Conservation (phyloP, 768 basidiomycete genomes). For the Panus rudis region DNA sequence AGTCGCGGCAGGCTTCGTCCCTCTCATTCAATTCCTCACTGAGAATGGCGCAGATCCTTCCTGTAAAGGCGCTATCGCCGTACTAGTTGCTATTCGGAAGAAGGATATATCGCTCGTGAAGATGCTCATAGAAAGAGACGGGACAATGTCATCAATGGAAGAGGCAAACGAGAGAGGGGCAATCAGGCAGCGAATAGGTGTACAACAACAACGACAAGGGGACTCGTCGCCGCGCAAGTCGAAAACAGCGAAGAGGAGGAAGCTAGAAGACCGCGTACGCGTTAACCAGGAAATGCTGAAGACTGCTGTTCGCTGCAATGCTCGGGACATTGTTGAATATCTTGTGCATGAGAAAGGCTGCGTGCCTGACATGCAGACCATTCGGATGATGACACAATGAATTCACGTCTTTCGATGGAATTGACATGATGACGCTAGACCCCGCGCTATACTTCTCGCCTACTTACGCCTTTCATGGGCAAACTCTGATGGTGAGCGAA, state of each 20-base stretch:
- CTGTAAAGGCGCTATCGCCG: slow-evolving; percentile 53
- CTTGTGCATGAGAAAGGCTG: slow-evolving; percentile 64
- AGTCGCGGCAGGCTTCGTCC: slow-evolving; percentile 54
- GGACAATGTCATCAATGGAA: neutral
- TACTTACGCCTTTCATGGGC: too few species aligned
- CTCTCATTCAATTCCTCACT: slow-evolving; percentile 68
- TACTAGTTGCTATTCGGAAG: slow-evolving; percentile 69
- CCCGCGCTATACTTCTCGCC: too few species aligned
- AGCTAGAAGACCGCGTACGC: slow-evolving; percentile 51
- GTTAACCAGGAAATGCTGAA: slow-evolving; percentile 55
- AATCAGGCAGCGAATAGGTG: neutral
- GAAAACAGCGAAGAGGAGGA: slow-evolving; percentile 40
- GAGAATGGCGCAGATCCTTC: slow-evolving; percentile 64
- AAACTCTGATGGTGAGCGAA: too few species aligned
- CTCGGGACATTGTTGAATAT: slow-evolving; percentile 67
- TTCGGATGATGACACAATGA: slow-evolving; percentile 30
- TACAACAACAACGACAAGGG: neutral
- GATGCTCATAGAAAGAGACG: slow-evolving; percentile 63
- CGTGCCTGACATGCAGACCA: slow-evolving; percentile 65
- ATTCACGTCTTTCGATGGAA: too few species aligned
- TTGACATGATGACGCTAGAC: too few species aligned
- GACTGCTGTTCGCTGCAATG: slow-evolving; percentile 55
- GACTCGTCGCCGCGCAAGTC: slow-evolving; percentile 1
- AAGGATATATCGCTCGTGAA: slow-evolving; percentile 63
- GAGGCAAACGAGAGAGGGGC: neutral